A percentile compares a stretch with the other conserved stretches of the same genome.
phyloP scores from a whole-genome alignment of 495 filamentous ascomycete species.

The Parmelia sp. region DNA sequence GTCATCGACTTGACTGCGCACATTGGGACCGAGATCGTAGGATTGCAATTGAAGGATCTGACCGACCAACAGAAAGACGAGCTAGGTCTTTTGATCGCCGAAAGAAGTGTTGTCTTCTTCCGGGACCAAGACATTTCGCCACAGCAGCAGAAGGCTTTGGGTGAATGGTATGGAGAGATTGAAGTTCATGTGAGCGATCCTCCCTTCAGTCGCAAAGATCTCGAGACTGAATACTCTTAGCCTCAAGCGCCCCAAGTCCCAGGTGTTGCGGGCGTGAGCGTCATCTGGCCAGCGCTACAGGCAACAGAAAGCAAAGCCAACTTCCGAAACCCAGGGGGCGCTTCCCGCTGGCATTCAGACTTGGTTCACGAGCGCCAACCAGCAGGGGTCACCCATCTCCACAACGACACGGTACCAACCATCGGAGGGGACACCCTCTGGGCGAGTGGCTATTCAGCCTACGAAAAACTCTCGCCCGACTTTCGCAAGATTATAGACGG shows the following conservation, averaged over 20 bases:
- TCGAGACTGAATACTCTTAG: constrained; percentile 29
- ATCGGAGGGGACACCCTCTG: constrained; percentile 67
- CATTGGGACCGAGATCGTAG: constrained; percentile 68
- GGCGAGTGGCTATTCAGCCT: constrained; percentile 63
- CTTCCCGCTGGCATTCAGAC: constrained; percentile 63
- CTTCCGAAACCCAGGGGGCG: constrained; percentile 59
- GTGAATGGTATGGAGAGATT: constrained; percentile 59
- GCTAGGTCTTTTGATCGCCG: constrained; percentile 63
- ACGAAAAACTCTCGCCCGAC: constrained; percentile 62
- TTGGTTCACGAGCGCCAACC: constrained; percentile 65
- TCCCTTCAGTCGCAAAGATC: background rate
- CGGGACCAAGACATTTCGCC: constrained; percentile 64
- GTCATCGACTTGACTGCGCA: constrained; percentile 59
- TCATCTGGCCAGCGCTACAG: constrained; percentile 62
- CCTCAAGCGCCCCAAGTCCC: constrained; percentile 66
- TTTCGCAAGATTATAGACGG: constrained; percentile 70
- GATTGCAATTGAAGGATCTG: constrained; percentile 61
- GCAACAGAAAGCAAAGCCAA: constrained; percentile 48
- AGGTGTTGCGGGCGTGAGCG: constrained; percentile 30
- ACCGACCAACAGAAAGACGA: constrained; percentile 63
- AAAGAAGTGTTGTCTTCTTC: constrained; percentile 71
- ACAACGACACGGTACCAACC: constrained; percentile 60
- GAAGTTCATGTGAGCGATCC: constrained; percentile 54
- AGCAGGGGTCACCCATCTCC: constrained; percentile 62
- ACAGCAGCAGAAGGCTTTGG: constrained; percentile 60